phyloP scores from a whole-genome alignment of 2,329 filamentous ascomycete species.

The Aureobasidium leucospermi region DNA sequence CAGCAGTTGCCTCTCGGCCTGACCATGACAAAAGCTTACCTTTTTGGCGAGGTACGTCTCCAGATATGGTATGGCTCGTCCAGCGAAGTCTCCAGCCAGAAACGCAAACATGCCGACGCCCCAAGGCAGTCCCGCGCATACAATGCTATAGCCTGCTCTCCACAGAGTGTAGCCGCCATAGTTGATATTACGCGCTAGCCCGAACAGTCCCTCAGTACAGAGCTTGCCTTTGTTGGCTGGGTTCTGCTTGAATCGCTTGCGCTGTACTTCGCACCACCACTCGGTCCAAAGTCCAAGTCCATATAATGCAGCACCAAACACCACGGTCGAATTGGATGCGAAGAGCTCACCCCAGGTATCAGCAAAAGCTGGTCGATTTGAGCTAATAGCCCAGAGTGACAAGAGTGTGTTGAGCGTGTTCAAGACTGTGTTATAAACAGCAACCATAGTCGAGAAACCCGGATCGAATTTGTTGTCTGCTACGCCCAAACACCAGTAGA shows the following conservation, averaged over 20 bases:
- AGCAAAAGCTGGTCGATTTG: conserved; percentile 16
- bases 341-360: conserved; percentile 14
- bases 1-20: background rate
- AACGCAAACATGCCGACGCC: conserved; percentile 16
- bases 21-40: conserved; percentile 10
- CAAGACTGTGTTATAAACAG: conserved; percentile 21
- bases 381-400: conserved; percentile 19
- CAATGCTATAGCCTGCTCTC: conserved; percentile 19
- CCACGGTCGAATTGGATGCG: conserved; percentile 8
- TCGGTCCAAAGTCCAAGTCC: conserved; percentile 19
- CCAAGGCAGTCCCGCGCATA: conserved; percentile 21
- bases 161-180: conserved; percentile 24
- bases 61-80: conserved; percentile 22
- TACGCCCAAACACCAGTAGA: conserved; percentile 23
- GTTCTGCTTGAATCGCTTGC: conserved; percentile 21
- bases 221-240: conserved; percentile 21
- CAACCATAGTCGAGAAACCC: conserved; percentile 16
- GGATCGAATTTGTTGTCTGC: conserved; percentile 18
- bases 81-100: conserved; percentile 20
- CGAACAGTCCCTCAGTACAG: conserved; percentile 21
- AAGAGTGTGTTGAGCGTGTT: conserved; percentile 22
- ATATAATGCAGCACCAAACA: conserved; percentile 18
- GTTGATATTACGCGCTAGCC: conserved; percentile 22
- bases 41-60: conserved; percentile 22
- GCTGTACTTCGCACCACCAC: conserved; percentile 23